Evolutionary conservation across 371 early-diverging fungal species (phyloP).

Genomic region (Mucor velutinosus): DNA sequence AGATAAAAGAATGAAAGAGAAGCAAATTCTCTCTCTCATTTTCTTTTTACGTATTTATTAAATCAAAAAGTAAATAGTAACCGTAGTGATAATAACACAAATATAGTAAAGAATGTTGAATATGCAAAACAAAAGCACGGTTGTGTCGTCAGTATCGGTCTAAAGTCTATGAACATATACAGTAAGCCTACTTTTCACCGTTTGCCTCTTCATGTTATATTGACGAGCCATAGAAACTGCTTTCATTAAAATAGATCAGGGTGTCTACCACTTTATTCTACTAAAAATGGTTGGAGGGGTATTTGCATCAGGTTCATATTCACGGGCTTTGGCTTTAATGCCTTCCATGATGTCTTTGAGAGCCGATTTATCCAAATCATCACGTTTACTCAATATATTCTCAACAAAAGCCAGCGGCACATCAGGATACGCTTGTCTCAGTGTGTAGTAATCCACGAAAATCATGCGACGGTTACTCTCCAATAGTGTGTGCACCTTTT

Average conservation of each 20-base stretch:
- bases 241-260: no score
- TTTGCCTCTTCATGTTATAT: no score
- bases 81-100: background rate
- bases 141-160: background rate
- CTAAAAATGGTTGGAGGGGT: slow-evolving; percentile 57
- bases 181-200: no score
- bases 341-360: slow-evolving; percentile 81
- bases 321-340: slow-evolving; percentile 68
- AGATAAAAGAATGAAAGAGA: background rate
- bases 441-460: slow-evolving; percentile 75
- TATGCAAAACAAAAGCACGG: background rate
- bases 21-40: background rate
- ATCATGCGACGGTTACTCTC: slow-evolving; percentile 67
- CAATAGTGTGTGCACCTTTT: slow-evolving; percentile 71
- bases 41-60: background rate
- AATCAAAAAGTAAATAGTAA: background rate
- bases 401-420: slow-evolving; percentile 80
- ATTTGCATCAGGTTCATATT: slow-evolving; percentile 57
- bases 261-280: slow-evolving; percentile 47
- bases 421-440: slow-evolving; percentile 83
- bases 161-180: no score
- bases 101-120: background rate
- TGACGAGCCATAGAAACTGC: no score
- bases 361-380: slow-evolving; percentile 75
- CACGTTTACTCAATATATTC: slow-evolving; percentile 72